Conservation (phyloP, 768 basidiomycete species). For the Hygrophorus russula region DNA sequence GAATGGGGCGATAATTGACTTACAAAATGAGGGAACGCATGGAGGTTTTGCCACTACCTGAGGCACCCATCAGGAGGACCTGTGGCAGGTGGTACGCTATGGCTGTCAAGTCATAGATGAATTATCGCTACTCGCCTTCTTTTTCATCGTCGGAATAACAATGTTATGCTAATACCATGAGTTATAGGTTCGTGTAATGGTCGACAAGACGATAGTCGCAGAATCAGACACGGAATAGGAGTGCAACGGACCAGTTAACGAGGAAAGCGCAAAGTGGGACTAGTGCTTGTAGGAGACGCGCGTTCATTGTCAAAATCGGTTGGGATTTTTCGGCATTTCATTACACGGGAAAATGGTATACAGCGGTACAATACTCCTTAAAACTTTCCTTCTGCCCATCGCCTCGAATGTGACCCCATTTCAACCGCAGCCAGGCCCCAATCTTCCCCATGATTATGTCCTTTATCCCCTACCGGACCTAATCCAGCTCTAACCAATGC, state of each 20-base stretch:
- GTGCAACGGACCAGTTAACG: too few species aligned
- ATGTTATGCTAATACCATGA: slow-evolving; percentile 1
- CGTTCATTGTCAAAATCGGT: too few species aligned
- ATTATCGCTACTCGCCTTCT: slow-evolving; percentile 32
- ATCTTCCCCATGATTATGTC: slow-evolving; percentile 97
- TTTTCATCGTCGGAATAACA: slow-evolving; percentile 34
- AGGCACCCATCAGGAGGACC: slow-evolving; percentile 98
- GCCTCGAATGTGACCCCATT: slow-evolving; percentile 59
- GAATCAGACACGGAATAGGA: too few species aligned
- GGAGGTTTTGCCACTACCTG: slow-evolving; percentile 89
- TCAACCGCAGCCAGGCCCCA: slow-evolving; percentile 98
- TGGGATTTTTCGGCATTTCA: too few species aligned
- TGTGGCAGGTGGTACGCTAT: slow-evolving; percentile 18
- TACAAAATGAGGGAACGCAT: slow-evolving; percentile 99
- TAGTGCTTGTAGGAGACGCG: too few species aligned
- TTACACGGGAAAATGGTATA: background rate
- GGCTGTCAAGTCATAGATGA: background rate
- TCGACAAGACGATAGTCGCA: background rate
- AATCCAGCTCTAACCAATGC: slow-evolving; percentile 92
- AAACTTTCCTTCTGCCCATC: slow-evolving; percentile 67
- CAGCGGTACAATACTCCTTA: slow-evolving; percentile 1
- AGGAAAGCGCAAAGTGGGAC: too few species aligned
- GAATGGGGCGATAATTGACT: slow-evolving; percentile 19
- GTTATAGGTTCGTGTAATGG: background rate
- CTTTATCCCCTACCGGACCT: slow-evolving; percentile 53